Evolutionary conservation across 2,329 filamentous ascomycete species (phyloP).

Genomic region (Sporothrix brasiliensis): DNA sequence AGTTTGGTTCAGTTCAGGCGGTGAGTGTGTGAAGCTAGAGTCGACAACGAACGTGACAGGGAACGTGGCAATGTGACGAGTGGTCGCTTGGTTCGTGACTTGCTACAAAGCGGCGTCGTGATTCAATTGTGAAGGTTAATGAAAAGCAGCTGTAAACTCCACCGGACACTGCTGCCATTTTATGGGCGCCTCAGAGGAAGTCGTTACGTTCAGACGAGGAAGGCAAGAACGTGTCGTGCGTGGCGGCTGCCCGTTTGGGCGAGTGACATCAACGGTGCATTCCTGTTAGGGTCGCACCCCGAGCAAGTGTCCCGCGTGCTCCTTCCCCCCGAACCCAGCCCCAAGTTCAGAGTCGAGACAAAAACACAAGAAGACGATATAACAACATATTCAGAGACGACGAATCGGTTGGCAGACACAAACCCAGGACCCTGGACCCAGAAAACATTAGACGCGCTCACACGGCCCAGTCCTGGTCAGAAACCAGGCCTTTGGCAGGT

Average conservation of each 20-base stretch:
- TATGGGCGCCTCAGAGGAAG: not conserved
- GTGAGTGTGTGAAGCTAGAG: not conserved
- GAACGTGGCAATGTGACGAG: constrained; percentile 6
- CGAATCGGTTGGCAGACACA: not conserved
- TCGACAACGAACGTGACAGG: not conserved
- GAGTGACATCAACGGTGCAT: constrained; percentile 23
- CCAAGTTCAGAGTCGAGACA: not conserved
- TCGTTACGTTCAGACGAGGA: not conserved
- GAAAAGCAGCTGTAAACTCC: not conserved
- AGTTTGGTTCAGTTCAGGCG: constrained; percentile 14
- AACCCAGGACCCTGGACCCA: not conserved
- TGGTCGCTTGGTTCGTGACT: not conserved
- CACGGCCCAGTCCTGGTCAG: not conserved
- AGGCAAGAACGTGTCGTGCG: constrained; percentile 1
- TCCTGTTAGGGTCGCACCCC: not conserved
- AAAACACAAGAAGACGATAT: not conserved
- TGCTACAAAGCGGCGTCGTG: no score
- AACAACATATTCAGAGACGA: not conserved
- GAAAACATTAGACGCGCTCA: not conserved
- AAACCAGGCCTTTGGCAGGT: no score
- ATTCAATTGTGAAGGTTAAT: not conserved
- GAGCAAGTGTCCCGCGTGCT: constrained; percentile 5
- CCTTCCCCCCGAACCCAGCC: not conserved
- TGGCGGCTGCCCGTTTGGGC: constrained; percentile 24
- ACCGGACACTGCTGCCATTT: not conserved